phyloP scores from a whole-genome alignment of 495 filamentous ascomycete species.

The Annulohypoxylon nitens region DNA sequence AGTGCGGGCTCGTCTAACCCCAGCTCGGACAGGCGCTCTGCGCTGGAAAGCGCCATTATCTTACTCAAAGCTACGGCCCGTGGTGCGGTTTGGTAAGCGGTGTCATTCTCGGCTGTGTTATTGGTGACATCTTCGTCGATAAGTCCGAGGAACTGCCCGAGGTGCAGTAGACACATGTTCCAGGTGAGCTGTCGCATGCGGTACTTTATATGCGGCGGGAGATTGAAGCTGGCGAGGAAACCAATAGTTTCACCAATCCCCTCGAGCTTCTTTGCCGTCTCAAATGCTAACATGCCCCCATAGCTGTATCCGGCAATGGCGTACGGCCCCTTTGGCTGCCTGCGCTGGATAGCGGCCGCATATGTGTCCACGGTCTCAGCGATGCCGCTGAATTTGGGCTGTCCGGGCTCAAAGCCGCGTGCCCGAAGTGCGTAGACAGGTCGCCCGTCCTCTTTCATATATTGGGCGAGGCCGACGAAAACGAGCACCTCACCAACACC shows the following conservation, averaged over 20 bases:
- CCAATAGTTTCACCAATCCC: slow-evolving; percentile 51
- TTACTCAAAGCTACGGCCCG: not conserved
- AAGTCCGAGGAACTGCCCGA: slow-evolving; percentile 64
- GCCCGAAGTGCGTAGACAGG: slow-evolving; percentile 68
- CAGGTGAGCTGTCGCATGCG: slow-evolving; percentile 65
- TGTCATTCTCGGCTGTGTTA: too few relatives aligned
- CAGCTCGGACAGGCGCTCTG: slow-evolving; percentile 55
- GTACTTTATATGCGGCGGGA: slow-evolving; percentile 67
- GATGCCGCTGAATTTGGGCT: slow-evolving; percentile 52
- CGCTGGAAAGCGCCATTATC: not conserved
- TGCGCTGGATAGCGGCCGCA: slow-evolving; percentile 56
- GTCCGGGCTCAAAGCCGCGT: slow-evolving; percentile 61
- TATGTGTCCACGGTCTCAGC: slow-evolving; percentile 58
- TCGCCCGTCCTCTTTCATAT: slow-evolving; percentile 53
- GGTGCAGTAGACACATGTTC: slow-evolving; percentile 59
- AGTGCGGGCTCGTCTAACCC: slow-evolving; percentile 50
- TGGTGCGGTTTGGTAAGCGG: not conserved
- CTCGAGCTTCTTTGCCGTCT: slow-evolving; percentile 64
- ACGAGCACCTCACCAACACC: slow-evolving; percentile 69
- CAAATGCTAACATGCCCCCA: slow-evolving; percentile 68
- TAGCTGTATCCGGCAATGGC: slow-evolving; percentile 68
- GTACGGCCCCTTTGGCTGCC: slow-evolving; percentile 69
- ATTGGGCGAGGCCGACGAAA: slow-evolving; percentile 65
- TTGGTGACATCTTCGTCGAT: slow-evolving; percentile 35
- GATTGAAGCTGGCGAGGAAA: slow-evolving; percentile 58